phyloP scores from a whole-genome alignment of 306 rosid genomes.

The Rosa persica region DNA sequence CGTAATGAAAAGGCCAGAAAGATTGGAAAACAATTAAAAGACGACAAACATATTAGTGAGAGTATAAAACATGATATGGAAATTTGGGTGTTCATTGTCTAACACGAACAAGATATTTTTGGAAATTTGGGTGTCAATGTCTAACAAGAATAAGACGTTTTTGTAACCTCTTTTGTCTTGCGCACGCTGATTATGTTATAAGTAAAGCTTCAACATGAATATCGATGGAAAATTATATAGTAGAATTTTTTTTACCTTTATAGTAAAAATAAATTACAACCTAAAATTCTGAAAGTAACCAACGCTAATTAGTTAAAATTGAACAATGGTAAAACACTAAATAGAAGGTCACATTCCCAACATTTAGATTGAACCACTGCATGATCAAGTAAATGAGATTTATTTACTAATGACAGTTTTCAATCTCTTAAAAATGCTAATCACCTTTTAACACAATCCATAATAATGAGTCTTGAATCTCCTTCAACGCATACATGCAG shows the following conservation, averaged over 20 bases:
- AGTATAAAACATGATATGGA: neutral
- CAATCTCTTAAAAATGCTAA: too few relatives aligned
- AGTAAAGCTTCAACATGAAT: neutral
- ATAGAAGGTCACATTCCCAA: too few relatives aligned
- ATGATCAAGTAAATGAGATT: too few relatives aligned
- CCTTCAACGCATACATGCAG: neutral
- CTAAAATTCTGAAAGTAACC: too few relatives aligned
- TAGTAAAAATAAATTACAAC: too few relatives aligned
- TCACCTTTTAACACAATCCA: too few relatives aligned
- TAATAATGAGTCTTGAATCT: too few relatives aligned
- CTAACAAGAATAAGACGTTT: neutral
- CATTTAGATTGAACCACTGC: too few relatives aligned
- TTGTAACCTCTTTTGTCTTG: neutral
- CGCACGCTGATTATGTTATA: neutral
- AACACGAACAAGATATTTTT: neutral
- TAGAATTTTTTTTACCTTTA: neutral
- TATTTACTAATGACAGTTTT: too few relatives aligned
- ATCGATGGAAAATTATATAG: neutral
- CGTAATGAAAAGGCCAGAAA: neutral
- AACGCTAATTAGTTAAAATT: too few relatives aligned
- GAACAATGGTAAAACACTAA: neutral
- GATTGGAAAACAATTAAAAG: neutral
- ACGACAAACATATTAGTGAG: constrained; percentile 7
- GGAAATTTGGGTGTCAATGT: constrained; percentile 4
- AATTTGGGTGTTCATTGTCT: constrained; percentile 1